These are phyloP conservation scores for Trichothecium sympodiale DNA, from an alignment of 2,329 filamentous ascomycete genomes.

Conservation along the genomic window DNA sequence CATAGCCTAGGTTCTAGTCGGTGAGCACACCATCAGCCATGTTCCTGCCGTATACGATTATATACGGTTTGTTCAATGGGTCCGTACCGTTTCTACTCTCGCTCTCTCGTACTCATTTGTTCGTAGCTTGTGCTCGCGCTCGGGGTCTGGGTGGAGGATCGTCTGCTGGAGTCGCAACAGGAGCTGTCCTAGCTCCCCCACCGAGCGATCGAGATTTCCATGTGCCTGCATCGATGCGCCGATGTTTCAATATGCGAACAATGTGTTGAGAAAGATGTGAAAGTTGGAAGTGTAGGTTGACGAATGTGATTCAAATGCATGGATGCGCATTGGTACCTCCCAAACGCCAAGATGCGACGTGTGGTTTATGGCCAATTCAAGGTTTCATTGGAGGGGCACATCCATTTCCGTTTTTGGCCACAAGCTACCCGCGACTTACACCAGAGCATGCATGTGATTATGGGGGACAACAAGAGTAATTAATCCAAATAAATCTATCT, in stretches of 20 bases:
- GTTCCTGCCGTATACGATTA: slow-evolving; percentile 38
- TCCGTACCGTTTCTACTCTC: slow-evolving; percentile 31
- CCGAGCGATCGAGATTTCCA: slow-evolving; percentile 13
- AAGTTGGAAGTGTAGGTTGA: not conserved
- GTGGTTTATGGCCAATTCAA: no score
- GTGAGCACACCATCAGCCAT: no score
- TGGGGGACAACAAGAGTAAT: no score
- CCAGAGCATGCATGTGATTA: no score
- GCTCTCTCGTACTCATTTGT: slow-evolving; percentile 54
- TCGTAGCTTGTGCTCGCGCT: slow-evolving; percentile 45
- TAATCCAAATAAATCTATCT: no score
- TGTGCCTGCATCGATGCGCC: not conserved
- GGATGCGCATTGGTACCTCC: no score
- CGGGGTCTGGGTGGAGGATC: slow-evolving; percentile 50
- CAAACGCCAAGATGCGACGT: no score
- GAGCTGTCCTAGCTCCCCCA: slow-evolving; percentile 48
- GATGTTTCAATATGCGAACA: not conserved
- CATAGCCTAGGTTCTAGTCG: slow-evolving; percentile 62
- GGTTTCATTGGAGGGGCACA: no score
- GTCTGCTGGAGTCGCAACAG: slow-evolving; percentile 54
- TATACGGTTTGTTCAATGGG: no score
- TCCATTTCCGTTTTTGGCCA: no score
- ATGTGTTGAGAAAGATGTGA: slow-evolving; percentile 1
- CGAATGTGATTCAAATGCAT: no score
- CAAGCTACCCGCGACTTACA: no score